Percentiles rank a stretch among this genome's conserved stretches.
Evolutionary conservation across 2,329 filamentous ascomycete genomes (phyloP).

Genomic region (Bertia moriformis): DNA sequence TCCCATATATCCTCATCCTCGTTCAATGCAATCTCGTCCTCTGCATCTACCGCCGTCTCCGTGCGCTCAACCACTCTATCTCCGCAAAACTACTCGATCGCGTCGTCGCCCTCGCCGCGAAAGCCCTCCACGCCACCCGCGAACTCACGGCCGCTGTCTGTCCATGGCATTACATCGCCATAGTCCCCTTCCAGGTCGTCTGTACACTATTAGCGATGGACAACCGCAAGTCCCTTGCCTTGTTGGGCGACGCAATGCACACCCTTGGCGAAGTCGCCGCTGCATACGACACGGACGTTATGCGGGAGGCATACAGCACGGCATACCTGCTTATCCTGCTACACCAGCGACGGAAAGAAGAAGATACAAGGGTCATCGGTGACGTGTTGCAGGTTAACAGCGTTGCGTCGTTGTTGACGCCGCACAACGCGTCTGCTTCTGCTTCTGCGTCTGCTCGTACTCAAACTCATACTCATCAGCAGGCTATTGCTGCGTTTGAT

Average conservation of each 20-base stretch:
- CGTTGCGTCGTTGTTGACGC: too few species aligned
- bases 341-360: constrained; percentile 32
- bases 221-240: constrained; percentile 26
- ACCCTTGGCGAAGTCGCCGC: constrained; percentile 24
- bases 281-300: constrained; percentile 27
- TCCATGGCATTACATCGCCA: constrained; percentile 45
- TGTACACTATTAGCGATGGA: constrained; percentile 41
- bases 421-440: constrained; percentile 5
- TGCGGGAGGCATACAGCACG: constrained; percentile 36
- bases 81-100: constrained; percentile 24
- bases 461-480: constrained; percentile 4
- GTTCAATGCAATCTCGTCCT: constrained; percentile 39
- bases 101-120: constrained; percentile 27
- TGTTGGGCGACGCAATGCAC: constrained; percentile 33
- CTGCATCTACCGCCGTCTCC: constrained; percentile 37
- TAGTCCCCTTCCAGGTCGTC: constrained; percentile 42
- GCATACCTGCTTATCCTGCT: constrained; percentile 36
- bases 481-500: constrained; percentile 7
- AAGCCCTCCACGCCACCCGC: constrained; percentile 29
- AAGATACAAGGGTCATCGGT: constrained; percentile 19
- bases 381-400: constrained; percentile 20
- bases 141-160: constrained; percentile 24
- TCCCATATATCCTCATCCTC: constrained; percentile 24
- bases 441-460: background rate
- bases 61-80: constrained; percentile 29